These are phyloP conservation scores for Podosphaera leucotricha DNA, from an alignment of 2,329 filamentous ascomycete genomes.

Conservation along the genomic window DNA sequence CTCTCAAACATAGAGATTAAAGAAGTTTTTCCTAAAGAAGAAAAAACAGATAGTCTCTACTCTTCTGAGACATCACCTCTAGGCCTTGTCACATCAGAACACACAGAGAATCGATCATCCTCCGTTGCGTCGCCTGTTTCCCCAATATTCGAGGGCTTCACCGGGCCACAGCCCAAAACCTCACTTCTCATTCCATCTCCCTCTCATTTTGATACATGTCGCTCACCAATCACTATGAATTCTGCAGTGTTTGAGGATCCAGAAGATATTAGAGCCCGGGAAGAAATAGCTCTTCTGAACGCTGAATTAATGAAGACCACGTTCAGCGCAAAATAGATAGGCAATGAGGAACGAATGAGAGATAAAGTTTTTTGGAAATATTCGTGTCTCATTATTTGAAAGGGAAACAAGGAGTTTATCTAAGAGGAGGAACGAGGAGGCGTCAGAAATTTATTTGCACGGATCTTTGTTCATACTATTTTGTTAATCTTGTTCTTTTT, in stretches of 20 bases:
- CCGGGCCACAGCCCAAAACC: background rate
- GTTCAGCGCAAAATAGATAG: background rate
- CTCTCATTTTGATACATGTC: background rate
- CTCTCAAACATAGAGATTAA: background rate
- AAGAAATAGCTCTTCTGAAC: slow-evolving; percentile 11
- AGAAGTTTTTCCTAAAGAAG: background rate
- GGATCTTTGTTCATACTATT: background rate
- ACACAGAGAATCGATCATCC: background rate
- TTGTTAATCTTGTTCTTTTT: background rate
- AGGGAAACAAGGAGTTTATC: background rate
- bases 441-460: background rate
- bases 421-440: background rate
- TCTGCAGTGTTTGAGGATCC: slow-evolving; percentile 2
- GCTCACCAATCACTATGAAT: background rate
- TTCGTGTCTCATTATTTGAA: background rate
- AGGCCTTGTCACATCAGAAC: background rate
- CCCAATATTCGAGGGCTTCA: background rate
- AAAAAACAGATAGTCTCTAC: background rate
- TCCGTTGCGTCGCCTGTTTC: background rate
- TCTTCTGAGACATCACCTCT: background rate
- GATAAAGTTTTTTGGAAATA: background rate
- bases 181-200: background rate
- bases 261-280: slow-evolving; percentile 9
- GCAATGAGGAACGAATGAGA: background rate
- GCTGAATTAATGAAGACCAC: slow-evolving; percentile 8